Evolutionary conservation across 2,329 filamentous ascomycete species (phyloP), one percentile per base, ranked within the genome.

Genomic region (Xylariaceae sp.): DNA sequence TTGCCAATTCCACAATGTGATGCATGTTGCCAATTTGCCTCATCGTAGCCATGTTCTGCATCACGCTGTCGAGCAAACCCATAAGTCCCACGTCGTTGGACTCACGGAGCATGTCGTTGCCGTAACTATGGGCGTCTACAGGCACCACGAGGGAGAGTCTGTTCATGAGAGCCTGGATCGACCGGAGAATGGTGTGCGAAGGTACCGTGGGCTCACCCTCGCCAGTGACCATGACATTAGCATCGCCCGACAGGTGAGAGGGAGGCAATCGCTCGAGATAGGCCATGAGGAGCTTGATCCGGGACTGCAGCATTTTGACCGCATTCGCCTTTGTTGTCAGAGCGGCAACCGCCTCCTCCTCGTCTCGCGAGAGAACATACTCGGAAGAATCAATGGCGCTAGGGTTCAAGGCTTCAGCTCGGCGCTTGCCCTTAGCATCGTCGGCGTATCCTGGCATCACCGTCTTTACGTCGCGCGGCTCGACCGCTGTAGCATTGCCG

Each of bases 241-340:
- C 67, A 8, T 65, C 69, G 52, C 80, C 79, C 5, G 79, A 81
- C 42, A 86, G 76, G 68, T 86, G 86, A 18, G 85, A 86, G 6
- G 84, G 80, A 0, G 89, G 88, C 1, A 94, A 81, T 11, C 82
- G 82, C 63, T 87, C 79, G 51, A 99, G 84, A 72, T 97, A 97
- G n/a, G 80, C 80, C 61, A 82, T 82, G 65, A 93, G 82, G 58
- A 93, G 81, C 50, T 83, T 81, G 66, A 94, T 84, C 53, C 90
- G 85, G 5, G 87, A 84, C 69, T 93, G 87, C 34, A 99, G 84
- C 86, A 96, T 97, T 76, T 92, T 93, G 70, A 97, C 88, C 30
- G 94, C 92, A 74, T 97, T 97, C 63, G 88, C 84, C 69, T 96
- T 96, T 62, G 92, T 89, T 34, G 88, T 94, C 18, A 99, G 84